These are phyloP conservation scores for Arabis hirsuta DNA, from an alignment of 345 rosid genomes.

Conservation along the genomic window DNA sequence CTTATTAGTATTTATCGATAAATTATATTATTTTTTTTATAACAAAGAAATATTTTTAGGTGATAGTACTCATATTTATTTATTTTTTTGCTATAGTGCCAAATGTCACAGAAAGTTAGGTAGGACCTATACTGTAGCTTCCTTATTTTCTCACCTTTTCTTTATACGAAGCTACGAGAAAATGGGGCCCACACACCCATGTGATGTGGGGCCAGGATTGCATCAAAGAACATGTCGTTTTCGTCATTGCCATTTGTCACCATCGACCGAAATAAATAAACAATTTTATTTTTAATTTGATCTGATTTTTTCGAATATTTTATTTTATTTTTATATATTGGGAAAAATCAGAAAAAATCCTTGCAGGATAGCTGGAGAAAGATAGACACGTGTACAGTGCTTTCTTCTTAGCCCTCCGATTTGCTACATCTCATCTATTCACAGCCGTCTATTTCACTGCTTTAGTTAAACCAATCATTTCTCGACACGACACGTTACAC, in stretches of 20 bases:
- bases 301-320: neutral
- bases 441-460: slow-evolving; percentile 33
- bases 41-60: too few relatives aligned
- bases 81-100: neutral
- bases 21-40: too few relatives aligned
- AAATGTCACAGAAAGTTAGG: slow-evolving; percentile 31
- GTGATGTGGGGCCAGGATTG: slow-evolving; percentile 34
- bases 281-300: neutral
- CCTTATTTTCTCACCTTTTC: slow-evolving; percentile 20
- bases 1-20: too few relatives aligned
- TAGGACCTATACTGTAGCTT: slow-evolving; percentile 36
- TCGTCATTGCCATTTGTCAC: slow-evolving; percentile 41
- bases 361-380: slow-evolving; percentile 28
- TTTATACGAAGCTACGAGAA: slow-evolving; percentile 35
- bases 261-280: neutral
- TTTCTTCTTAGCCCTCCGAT: slow-evolving; percentile 30
- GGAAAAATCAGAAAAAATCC: neutral
- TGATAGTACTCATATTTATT: neutral
- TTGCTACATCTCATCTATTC: neutral
- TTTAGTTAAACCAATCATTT: neutral
- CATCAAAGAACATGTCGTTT: slow-evolving; percentile 36
- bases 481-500: slow-evolving; percentile 29
- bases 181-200: slow-evolving; percentile 22
- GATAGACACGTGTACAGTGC: slow-evolving; percentile 36
- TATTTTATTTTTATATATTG: neutral